Evolutionary conservation across 805 yeast genomes (phyloP).

Genomic region (Ogataea dorogensis): DNA sequence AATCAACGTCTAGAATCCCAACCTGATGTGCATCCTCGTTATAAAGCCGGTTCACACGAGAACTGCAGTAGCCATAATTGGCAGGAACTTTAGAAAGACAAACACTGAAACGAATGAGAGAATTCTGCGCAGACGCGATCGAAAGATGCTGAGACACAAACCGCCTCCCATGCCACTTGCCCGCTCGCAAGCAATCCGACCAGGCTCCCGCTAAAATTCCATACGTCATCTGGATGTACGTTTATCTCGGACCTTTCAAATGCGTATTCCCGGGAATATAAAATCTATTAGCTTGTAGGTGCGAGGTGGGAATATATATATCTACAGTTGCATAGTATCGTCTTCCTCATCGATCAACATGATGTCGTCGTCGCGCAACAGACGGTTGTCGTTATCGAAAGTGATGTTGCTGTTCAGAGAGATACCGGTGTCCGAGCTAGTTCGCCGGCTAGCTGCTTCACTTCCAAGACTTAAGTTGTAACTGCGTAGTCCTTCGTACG

Average conservation of each 20-base stretch:
- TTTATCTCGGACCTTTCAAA: conserved; percentile 4
- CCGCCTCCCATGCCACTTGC: not conserved
- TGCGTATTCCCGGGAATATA: conserved; percentile 2
- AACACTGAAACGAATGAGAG: conserved; percentile 42
- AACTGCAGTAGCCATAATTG: conserved; percentile 74
- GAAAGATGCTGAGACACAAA: conserved; percentile 30
- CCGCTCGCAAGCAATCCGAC: not conserved
- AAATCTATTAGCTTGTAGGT: not conserved
- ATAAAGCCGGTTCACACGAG: conserved; percentile 69
- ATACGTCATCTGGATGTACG: not conserved
- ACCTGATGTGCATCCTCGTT: conserved; percentile 85
- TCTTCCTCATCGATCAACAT: conserved; percentile 29
- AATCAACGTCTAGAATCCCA: conserved; percentile 35
- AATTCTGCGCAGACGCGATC: conserved; percentile 22
- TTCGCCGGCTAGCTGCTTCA: conserved; percentile 15
- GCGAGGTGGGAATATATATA: conserved; percentile 6
- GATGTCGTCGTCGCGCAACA: conserved; percentile 31
- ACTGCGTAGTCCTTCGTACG: conserved; percentile 23
- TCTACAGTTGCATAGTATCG: conserved; percentile 5
- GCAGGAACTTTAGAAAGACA: conserved; percentile 64
- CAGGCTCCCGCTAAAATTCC: not conserved
- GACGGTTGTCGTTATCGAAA: conserved; percentile 31
- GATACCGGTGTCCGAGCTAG: conserved; percentile 27
- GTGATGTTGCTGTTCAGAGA: conserved; percentile 24
- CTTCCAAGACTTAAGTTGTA: conserved; percentile 22